A percentile compares a stretch with the other conserved stretches of the same genome.
phyloP scores from a whole-genome alignment of 169 alveolate species.

The Eimeria brunetti region DNA sequence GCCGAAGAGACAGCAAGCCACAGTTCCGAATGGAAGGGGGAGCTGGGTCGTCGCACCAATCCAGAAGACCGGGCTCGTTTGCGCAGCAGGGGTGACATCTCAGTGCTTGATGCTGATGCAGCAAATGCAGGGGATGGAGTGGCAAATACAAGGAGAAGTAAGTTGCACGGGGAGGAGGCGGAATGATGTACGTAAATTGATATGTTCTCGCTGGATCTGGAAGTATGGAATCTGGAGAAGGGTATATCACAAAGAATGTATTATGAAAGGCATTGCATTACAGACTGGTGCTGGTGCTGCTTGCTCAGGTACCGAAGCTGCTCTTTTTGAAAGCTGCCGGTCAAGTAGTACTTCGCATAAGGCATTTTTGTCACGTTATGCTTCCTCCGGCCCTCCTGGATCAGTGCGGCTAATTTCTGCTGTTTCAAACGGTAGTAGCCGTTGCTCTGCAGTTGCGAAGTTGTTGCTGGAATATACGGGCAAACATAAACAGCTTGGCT shows the following conservation, averaged over 20 bases:
- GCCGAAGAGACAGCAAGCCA: too few relatives aligned
- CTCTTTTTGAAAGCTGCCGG: slow-evolving; percentile 6
- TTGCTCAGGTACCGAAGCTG: neutral
- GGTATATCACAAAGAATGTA: neutral
- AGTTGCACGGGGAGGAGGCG: too few relatives aligned
- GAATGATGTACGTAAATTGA: neutral
- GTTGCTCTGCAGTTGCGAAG: neutral
- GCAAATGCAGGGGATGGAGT: neutral
- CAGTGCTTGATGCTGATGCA: neutral
- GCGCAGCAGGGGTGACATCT: neutral
- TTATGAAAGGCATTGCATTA: neutral
- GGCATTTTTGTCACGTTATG: neutral
- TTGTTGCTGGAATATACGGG: neutral
- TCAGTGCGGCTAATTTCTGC: neutral
- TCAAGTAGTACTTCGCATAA: neutral
- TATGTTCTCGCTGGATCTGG: neutral
- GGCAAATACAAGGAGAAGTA: neutral
- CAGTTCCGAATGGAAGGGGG: neutral
- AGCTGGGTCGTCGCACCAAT: neutral
- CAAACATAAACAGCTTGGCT: neutral
- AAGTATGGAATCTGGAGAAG: neutral
- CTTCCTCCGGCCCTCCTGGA: neutral
- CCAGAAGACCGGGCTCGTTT: neutral
- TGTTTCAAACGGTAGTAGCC: neutral
- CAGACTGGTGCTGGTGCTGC: neutral